These are phyloP conservation scores for Pulveroboletus frians DNA, from an alignment of 768 basidiomycete species.

Conservation along the genomic window DNA sequence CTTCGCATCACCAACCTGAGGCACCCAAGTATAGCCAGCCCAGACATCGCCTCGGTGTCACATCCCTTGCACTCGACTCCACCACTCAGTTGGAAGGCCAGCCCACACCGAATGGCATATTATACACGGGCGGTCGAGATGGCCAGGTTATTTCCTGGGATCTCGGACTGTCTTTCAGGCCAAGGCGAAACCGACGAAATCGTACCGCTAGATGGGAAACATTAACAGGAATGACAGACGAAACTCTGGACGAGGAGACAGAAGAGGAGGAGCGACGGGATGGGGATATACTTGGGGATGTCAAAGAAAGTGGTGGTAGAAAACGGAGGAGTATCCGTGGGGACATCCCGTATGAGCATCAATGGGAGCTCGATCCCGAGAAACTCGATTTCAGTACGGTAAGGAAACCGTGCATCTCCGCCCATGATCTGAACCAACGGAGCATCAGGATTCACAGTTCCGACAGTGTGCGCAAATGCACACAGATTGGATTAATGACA, in stretches of 20 bases:
- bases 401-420: conserved; percentile 19
- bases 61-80: conserved; percentile 81
- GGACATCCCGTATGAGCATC: conserved; percentile 57
- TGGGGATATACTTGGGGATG: conserved; percentile 75
- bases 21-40: conserved; percentile 42
- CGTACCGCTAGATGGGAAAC: conserved; percentile 61
- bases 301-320: conserved; percentile 38
- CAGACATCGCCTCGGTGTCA: conserved; percentile 82
- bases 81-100: conserved; percentile 71
- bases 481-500: conserved; percentile 95
- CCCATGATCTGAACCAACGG: conserved; percentile 6
- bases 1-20: conserved; percentile 26
- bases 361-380: conserved; percentile 74
- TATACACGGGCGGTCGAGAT: conserved; percentile 88
- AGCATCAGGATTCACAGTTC: conserved; percentile 53
- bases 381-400: conserved; percentile 47
- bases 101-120: conserved; percentile 72
- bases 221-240: conserved; percentile 81
- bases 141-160: conserved; percentile 89
- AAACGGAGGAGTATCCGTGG: conserved; percentile 27
- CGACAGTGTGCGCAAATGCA: conserved; percentile 87
- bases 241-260: conserved; percentile 57
- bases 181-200: conserved; percentile 34
- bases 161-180: conserved; percentile 56
- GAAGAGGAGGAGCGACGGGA: conserved; percentile 66